Conservation (phyloP, 2,329 filamentous ascomycete species). For the Microsporum audouinii region DNA sequence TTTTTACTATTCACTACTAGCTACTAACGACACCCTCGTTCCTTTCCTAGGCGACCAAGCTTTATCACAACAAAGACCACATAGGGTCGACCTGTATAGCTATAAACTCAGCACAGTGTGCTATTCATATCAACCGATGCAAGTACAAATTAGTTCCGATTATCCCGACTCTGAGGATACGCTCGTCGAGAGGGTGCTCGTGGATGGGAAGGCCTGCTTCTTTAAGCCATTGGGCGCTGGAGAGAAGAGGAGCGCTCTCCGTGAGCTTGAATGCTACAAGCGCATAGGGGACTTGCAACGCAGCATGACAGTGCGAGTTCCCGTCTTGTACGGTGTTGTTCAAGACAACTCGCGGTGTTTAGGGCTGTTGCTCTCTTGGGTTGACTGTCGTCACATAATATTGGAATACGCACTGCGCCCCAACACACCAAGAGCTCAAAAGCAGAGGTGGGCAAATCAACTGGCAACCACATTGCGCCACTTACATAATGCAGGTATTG, state of each 20-base stretch:
- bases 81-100: constrained; percentile 2
- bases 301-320: background rate
- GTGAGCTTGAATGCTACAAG: constrained; percentile 8
- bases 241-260: constrained; percentile 5
- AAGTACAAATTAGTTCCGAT: constrained; percentile 7
- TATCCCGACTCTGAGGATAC: background rate
- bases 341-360: constrained; percentile 4
- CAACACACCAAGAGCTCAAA: background rate
- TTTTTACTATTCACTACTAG: constrained; percentile 4
- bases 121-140: background rate
- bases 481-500: background rate
- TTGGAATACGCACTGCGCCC: background rate
- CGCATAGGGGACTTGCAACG: constrained; percentile 6
- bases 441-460: constrained; percentile 3
- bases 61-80: constrained; percentile 1
- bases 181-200: constrained; percentile 6
- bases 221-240: constrained; percentile 5
- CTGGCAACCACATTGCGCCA: background rate
- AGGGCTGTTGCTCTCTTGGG: constrained; percentile 7
- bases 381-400: background rate
- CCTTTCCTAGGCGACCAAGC: background rate
- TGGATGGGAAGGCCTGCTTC: constrained; percentile 7
- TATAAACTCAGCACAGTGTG: constrained; percentile 3
- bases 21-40: background rate
- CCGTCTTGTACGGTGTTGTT: constrained; percentile 6